Conservation (phyloP, 202 grass and related monocot genomes). For the Setaria italica region DNA sequence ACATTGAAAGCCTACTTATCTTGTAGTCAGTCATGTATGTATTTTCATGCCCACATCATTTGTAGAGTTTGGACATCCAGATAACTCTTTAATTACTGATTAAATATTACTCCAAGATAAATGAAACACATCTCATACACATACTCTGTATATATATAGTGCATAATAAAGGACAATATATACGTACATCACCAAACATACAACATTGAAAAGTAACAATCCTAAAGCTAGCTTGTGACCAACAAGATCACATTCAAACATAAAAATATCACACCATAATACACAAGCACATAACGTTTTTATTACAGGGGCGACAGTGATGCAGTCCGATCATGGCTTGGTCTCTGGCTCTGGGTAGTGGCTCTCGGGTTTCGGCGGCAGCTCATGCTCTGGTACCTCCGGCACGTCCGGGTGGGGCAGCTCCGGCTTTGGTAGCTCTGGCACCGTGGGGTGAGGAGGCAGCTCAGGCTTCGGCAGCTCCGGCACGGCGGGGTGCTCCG, state of each 20-base stretch:
- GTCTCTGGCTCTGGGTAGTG: slow-evolving; percentile 42
- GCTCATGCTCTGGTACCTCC: slow-evolving; percentile 11
- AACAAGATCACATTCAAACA: background rate
- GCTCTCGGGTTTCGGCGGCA: slow-evolving; percentile 21
- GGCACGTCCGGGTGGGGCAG: background rate
- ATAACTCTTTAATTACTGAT: too few relatives aligned
- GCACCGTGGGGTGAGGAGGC: background rate
- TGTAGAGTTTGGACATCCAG: too few relatives aligned
- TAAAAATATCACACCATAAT: background rate
- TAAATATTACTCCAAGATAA: too few relatives aligned
- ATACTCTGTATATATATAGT: too few relatives aligned
- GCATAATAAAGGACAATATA: too few relatives aligned
- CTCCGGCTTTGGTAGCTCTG: slow-evolving; percentile 6
- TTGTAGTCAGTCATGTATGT: too few relatives aligned
- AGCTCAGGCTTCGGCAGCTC: background rate
- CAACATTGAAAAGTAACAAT: background rate
- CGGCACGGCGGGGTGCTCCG: background rate
- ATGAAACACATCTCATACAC: too few relatives aligned
- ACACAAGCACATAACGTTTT: background rate
- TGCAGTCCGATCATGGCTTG: slow-evolving; percentile 45
- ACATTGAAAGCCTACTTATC: too few relatives aligned
- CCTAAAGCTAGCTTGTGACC: background rate
- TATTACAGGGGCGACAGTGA: background rate
- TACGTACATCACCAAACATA: background rate
- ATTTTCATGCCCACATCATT: too few relatives aligned